These are phyloP conservation scores for Cyberlindnera euphorbiiphila DNA, from an alignment of 805 yeast genomes.

Conservation along the genomic window DNA sequence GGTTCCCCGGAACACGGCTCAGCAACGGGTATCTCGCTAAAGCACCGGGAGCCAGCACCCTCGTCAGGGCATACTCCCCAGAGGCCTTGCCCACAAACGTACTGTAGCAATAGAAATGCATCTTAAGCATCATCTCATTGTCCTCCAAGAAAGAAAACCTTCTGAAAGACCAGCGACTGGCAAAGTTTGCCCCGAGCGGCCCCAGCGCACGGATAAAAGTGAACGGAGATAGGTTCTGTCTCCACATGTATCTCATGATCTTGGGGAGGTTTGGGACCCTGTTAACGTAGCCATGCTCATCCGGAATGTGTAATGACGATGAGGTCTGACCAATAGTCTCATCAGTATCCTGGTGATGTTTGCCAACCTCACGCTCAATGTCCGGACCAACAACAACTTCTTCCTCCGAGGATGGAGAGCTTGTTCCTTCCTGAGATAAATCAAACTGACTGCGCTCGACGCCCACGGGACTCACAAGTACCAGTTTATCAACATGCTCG, in stretches of 20 bases:
- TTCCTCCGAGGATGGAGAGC: conserved; percentile 1
- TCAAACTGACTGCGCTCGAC: conserved; percentile 52
- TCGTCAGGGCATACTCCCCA: conserved; percentile 62
- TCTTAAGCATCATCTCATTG: conserved; percentile 32
- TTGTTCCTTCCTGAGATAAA: conserved; percentile 12
- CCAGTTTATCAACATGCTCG: conserved; percentile 43
- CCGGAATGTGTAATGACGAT: conserved; percentile 26
- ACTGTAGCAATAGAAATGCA: conserved; percentile 52
- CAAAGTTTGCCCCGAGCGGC: conserved; percentile 48
- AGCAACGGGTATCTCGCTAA: conserved; percentile 52
- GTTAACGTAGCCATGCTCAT: conserved; percentile 32
- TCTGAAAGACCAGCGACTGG: conserved; percentile 53
- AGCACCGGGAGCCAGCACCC: conserved; percentile 57
- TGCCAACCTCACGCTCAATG: conserved; percentile 31
- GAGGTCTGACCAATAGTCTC: conserved; percentile 18
- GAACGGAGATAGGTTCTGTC: conserved; percentile 51
- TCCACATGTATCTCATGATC: conserved; percentile 46
- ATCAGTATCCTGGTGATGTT: conserved; percentile 14
- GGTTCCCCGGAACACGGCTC: conserved; percentile 44
- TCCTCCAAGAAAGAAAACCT: conserved; percentile 35
- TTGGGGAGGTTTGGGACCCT: conserved; percentile 34
- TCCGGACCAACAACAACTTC: conserved; percentile 30
- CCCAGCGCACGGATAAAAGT: conserved; percentile 46
- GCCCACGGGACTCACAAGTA: conserved; percentile 69
- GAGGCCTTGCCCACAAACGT: conserved; percentile 53